phyloP scores from a whole-genome alignment of 2,329 filamentous ascomycete species.

The Colletotrichum sidae region DNA sequence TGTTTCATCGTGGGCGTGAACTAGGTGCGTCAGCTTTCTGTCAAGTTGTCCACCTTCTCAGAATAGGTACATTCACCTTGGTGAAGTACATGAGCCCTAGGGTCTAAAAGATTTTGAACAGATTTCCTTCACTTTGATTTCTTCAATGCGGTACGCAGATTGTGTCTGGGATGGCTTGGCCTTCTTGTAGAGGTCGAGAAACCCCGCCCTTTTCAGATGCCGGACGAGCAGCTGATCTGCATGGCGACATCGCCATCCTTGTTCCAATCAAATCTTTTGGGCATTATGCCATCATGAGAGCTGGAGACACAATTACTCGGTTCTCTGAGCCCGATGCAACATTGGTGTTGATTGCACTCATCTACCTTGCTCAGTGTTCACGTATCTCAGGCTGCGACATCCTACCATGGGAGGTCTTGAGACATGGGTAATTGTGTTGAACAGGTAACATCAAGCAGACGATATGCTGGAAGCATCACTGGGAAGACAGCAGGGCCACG shows the following conservation, averaged over 20 bases:
- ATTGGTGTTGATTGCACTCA: neutral
- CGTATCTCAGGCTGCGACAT: too few relatives aligned
- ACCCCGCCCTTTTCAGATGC: constrained; percentile 14
- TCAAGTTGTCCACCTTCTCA: constrained; percentile 6
- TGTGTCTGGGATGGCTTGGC: neutral
- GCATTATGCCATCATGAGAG: neutral
- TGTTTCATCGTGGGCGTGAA: constrained; percentile 16
- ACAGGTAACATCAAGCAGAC: too few relatives aligned
- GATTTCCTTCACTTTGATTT: constrained; percentile 6
- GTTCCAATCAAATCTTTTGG: neutral
- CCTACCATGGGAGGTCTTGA: too few relatives aligned
- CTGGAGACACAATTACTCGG: neutral
- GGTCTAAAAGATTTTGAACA: neutral
- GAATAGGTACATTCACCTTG: constrained; percentile 38
- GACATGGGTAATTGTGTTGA: too few relatives aligned
- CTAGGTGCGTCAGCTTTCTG: constrained; percentile 20
- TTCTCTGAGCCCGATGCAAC: neutral
- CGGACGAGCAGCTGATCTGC: neutral
- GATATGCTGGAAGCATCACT: too few relatives aligned
- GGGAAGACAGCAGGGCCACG: too few relatives aligned
- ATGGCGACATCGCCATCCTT: constrained; percentile 7
- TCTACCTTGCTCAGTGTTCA: too few relatives aligned
- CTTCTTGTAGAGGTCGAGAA: neutral
- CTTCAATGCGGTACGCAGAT: neutral
- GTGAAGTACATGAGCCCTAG: constrained; percentile 33